Conservation (phyloP, 2,329 filamentous ascomycete species). For the Ophiobolus disseminans region DNA sequence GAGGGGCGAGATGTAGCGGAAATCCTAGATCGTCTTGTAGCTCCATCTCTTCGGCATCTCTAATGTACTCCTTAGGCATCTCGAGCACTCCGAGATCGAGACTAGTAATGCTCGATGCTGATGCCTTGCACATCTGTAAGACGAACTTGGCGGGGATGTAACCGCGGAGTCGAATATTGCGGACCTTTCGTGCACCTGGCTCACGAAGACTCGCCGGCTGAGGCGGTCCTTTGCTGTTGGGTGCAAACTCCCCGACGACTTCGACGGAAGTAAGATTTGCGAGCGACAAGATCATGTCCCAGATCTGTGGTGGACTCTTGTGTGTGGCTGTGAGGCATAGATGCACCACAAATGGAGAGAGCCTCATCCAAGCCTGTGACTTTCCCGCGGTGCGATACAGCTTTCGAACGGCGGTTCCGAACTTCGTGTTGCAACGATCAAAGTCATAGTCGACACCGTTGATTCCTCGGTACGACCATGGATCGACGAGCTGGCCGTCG, state of each 20-base stretch:
- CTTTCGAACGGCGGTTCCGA: neutral
- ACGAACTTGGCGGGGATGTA: slow-evolving; percentile 5
- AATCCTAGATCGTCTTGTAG: neutral
- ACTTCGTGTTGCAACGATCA: slow-evolving; percentile 2
- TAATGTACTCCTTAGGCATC: neutral
- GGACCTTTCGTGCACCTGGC: neutral
- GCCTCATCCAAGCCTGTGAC: neutral
- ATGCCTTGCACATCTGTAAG: slow-evolving; percentile 1
- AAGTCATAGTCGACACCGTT: neutral
- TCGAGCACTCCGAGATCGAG: slow-evolving; percentile 2
- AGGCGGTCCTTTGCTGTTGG: neutral
- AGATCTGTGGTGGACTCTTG: slow-evolving; percentile 1
- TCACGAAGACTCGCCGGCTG: neutral
- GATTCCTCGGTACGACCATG: neutral
- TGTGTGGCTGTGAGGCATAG: neutral
- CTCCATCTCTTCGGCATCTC: neutral
- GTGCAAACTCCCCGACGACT: neutral
- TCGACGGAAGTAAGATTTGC: slow-evolving; percentile 1
- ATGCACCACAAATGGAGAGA: neutral
- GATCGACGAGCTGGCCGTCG: slow-evolving; percentile 1
- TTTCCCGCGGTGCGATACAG: neutral
- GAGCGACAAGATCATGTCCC: slow-evolving; percentile 3
- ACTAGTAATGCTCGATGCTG: slow-evolving; percentile 4
- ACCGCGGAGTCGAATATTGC: neutral
- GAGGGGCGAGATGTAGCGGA: neutral